Evolutionary conservation across 345 rosid genomes (phyloP), one percentile per base, ranked within the genome.

Genomic region (Corchorus capsularis): DNA sequence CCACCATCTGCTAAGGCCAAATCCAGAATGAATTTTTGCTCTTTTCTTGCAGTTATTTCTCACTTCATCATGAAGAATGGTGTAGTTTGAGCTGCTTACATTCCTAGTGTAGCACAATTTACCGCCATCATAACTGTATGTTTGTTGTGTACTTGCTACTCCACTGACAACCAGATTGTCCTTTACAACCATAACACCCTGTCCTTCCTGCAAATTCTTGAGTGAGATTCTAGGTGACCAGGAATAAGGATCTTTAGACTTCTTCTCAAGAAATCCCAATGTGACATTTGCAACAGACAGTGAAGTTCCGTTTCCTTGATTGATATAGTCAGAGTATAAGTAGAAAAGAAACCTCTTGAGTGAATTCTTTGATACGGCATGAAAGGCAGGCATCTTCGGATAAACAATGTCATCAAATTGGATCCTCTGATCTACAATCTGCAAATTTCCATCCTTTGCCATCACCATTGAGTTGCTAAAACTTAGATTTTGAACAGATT

Each of bases 21-120:
- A 60, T 19, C 73, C 76, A 32, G 53, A 60, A 72, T 39, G 62
- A 46, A 65, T 34, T 19, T 49, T 41, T 15, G 35, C 43, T 17
- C 72, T 5, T 71, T 35, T 49, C 49, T 55, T 50, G 77, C 93
- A 90, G 10, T 69, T 56, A 74, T 78, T 73, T 73, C 55, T 60
- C 50, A 85, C 74, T 71, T 83, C 50, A 68, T 95, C 96, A 62
- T 87, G 78, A 5, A 89, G 75, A 82, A 95, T 82, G 13, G 83
- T 88, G 86, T 95, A 88, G 83, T 93, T 93, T 52, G 83, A 89
- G 86, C 93, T 91, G 83, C 97, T 93, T 20, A 93, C 75, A 71
- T 93, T 93, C 85, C 98, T 85, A 15, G 84, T 88, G 84, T 88
- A 95, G 85, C 99, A 95, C 59, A 73, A 75, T 20, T 85, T 70